Base-by-base conservation (phyloP, 768 basidiomycete genomes). In the Mycena epipterygia region DNA sequence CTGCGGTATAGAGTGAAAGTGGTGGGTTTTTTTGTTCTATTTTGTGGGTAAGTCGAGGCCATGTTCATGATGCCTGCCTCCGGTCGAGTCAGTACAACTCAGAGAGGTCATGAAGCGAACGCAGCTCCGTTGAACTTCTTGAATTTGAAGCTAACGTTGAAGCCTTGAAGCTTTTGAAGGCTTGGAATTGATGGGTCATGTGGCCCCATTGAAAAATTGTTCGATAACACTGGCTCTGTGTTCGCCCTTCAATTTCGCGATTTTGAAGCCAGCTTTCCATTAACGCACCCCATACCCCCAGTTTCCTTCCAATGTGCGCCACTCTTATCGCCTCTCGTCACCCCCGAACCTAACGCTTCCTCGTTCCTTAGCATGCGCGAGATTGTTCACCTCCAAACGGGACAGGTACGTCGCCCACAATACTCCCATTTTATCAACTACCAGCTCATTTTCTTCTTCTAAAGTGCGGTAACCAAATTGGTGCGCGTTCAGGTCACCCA, bases 381-480 rank as follows among this genome's bases (percentile, higher is more conserved):
- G 91, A 98, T 99, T 84, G 97, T 99, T 82, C 97, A 98, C 86
- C 91, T 99, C 79, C 97, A 99, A 84, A 98, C 96, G 75, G 97
- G 97, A 87, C 97, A 98, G 90, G 95, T 95, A 77, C 76, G 86
- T 80, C 51, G 27, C 58, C 29, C 56, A 69, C 62, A 17, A 35
- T 62, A n/a, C n/a, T 53, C 67, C 5, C 19, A 1, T 27, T 25
- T 37, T 35, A 14, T 63, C 29, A 32, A 52, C 52, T 71, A 75
- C 68, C 76, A 80, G 75, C 76, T 81, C 67, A 72, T 70, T 39
- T 74, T 57, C 65, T 75, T 71, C 74, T 73, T 79, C 78, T 76
- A 64, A 75, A 89, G 95, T 99, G 97, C 82, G 97, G 97, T 89
- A 99, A 99, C 93, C 97, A 99, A 88, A 97, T 98, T 81, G 97